Conservation (phyloP, 176 grass and related monocot species). For the Zea luxurians region DNA sequence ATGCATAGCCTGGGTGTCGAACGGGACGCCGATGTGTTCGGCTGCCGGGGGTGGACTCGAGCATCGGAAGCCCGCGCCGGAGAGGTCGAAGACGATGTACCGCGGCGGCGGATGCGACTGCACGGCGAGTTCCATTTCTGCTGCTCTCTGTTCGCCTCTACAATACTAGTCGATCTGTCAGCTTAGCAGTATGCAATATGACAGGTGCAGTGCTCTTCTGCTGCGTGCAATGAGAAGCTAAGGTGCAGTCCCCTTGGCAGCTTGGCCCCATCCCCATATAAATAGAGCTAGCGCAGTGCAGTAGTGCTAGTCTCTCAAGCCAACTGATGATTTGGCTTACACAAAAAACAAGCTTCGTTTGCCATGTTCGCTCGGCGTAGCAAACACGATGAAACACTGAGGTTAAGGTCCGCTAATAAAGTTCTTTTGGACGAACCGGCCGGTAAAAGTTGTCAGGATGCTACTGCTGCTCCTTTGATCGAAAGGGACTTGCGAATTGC, state of each 20-base stretch:
- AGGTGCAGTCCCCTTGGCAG: not conserved
- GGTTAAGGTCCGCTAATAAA: slow-evolving; percentile 14
- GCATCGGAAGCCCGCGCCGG: slow-evolving; percentile 24
- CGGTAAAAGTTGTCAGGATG: not conserved
- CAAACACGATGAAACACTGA: slow-evolving; percentile 9
- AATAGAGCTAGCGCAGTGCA: slow-evolving; percentile 22
- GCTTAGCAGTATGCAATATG: not conserved
- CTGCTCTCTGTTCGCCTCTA: not conserved
- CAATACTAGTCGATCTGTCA: no score
- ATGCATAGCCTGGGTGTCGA: not conserved
- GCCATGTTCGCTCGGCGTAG: not conserved
- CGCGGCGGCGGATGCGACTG: not conserved
- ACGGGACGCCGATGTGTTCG: not conserved
- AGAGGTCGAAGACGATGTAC: slow-evolving; percentile 36
- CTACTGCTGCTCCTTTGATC: not conserved
- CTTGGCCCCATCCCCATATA: slow-evolving; percentile 10
- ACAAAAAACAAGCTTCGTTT: not conserved
- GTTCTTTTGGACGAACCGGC: not conserved
- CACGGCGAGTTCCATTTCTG: slow-evolving; percentile 18
- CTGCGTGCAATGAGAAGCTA: slow-evolving; percentile 1
- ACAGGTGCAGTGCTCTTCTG: no score
- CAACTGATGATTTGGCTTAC: not conserved
- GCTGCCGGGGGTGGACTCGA: slow-evolving; percentile 3
- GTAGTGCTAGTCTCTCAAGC: not conserved
- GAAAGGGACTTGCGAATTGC: no score